Base-by-base conservation (phyloP, 2,329 filamentous ascomycete genomes). In the Metarhizium brunneum region DNA sequence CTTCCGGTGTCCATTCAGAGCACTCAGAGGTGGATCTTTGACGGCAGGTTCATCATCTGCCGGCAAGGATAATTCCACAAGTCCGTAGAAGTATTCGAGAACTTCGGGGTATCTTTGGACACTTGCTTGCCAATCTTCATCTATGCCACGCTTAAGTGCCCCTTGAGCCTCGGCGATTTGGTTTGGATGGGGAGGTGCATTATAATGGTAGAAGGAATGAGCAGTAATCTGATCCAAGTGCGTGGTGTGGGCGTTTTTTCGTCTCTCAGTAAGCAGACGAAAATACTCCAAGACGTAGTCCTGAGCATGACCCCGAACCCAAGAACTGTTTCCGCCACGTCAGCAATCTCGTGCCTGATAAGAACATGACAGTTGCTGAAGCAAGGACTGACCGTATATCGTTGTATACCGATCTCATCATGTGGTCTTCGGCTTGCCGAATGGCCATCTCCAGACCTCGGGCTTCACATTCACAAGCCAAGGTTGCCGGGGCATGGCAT, bases 91-190 rank as follows among this genome's bases (percentile, higher is more conserved):
- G 70, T 92, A 90, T 69, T 90, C 85, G 54, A 92, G 75, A n/a
- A 92, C 84, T 66, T 91, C 86, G 4, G 88, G 88, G 63, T 92
- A 92, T 54, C 84, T 80, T 63, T 89, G 81, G 43, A 91, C 87
- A 50, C 84, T 86, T 35, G 81, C 77, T 63, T 85, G 81, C 88
- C 88, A 92, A 71, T 91, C 88, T 59, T 88, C 84, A 63, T 91
- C 87, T 63, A 91, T 87, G 58, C 86, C 87, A 52, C 82, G 79
- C 70, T 90, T 89, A 58, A 90, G 76, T 51, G 79, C 77, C 16
- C 77, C 76, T 64, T 90, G 81, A 29, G 86, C 87, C 56, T 81
- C 78, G 43, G 78, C 74, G 53, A 90, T 79, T 65, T 90, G 80
- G 60, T 71, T 76, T 30, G 81, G 83, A 58, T 85, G 80, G 30